phyloP scores from a whole-genome alignment of 2,329 filamentous ascomycete genomes.

The Fusarium clavum region DNA sequence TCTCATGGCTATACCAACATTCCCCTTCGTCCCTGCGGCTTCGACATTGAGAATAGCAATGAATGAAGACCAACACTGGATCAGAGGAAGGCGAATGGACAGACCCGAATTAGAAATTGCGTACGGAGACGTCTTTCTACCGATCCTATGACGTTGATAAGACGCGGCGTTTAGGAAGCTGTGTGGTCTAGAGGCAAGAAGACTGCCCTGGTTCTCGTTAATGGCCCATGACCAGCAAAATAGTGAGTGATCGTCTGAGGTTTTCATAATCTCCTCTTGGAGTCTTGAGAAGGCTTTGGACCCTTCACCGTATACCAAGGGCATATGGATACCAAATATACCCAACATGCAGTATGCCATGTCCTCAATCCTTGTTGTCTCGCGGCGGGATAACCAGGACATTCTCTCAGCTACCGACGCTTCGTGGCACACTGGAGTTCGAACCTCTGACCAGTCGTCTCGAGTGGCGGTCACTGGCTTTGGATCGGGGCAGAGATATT shows the following conservation, averaged over 20 bases:
- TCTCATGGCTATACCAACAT: neutral
- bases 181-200: neutral
- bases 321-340: neutral
- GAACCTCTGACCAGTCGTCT: neutral
- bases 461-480: neutral
- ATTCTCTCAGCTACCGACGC: neutral
- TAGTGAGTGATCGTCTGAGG: neutral
- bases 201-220: accelerated
- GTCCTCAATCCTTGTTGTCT: neutral
- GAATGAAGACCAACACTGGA: accelerated
- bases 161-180: neutral
- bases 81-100: neutral
- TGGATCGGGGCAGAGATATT: neutral
- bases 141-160: neutral
- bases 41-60: neutral
- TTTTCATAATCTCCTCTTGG: neutral
- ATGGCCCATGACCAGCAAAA: neutral
- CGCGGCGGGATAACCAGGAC: neutral
- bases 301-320: neutral
- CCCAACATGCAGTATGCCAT: neutral
- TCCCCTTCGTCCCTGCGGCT: accelerated
- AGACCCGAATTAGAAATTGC: neutral
- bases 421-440: neutral
- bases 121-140: accelerated
- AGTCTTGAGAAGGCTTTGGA: neutral